Percentiles rank a stretch among this genome's conserved stretches.
These are phyloP conservation scores for Sambucus nigra DNA, from an alignment of 129 eudicot species.

Conservation along the genomic window DNA sequence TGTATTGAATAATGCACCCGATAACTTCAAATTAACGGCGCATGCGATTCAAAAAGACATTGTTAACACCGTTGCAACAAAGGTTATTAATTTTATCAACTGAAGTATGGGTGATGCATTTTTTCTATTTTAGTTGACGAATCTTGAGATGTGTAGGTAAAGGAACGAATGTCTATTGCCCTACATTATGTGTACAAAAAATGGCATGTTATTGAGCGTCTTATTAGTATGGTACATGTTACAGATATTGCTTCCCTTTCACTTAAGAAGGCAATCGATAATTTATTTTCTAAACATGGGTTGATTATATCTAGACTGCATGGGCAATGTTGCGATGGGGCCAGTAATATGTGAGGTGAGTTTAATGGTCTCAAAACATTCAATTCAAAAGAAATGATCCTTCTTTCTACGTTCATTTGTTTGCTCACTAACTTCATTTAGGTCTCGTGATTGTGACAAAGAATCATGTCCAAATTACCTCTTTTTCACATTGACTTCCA, in stretches of 20 bases:
- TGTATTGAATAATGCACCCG: slow-evolving; percentile 8
- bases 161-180: slow-evolving; percentile 5
- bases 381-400: no score
- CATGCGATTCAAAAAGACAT: slow-evolving; percentile 8
- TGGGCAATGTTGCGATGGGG: no score
- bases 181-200: slow-evolving; percentile 1
- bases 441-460: neutral
- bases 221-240: neutral
- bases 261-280: no score
- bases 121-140: slow-evolving; percentile 8
- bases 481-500: no score
- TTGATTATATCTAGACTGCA: no score
- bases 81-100: neutral
- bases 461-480: neutral
- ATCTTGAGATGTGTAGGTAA: slow-evolving; percentile 7
- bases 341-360: no score
- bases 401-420: no score
- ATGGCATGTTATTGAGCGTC: neutral
- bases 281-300: no score
- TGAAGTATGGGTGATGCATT: slow-evolving; percentile 2
- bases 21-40: slow-evolving; percentile 1
- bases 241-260: neutral
- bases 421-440: neutral
- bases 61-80: neutral
- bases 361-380: no score